phyloP scores from a whole-genome alignment of 2,329 filamentous ascomycete species.

The Botrytis sinoallii region DNA sequence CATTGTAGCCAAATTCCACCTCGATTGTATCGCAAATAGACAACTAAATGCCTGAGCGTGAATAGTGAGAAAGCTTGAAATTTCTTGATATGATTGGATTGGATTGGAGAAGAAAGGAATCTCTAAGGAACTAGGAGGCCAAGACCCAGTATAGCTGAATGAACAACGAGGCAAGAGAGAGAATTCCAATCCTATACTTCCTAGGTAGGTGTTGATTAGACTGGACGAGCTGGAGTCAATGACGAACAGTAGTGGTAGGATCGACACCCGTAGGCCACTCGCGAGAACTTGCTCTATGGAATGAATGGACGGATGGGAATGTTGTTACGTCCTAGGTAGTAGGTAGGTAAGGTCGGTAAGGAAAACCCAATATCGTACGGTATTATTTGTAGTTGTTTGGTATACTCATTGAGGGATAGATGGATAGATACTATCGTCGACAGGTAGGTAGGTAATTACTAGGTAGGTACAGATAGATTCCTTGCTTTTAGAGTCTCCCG shows the following conservation, averaged over 20 bases:
- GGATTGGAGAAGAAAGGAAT: not conserved
- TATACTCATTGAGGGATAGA: not conserved
- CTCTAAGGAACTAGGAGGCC: not conserved
- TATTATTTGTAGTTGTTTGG: not conserved
- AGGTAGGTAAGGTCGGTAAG: not conserved
- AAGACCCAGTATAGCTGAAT: not conserved
- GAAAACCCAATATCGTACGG: not conserved
- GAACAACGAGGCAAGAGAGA: not conserved
- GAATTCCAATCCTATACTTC: too few relatives aligned
- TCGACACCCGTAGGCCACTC: not conserved
- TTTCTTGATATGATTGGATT: not conserved
- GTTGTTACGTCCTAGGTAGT: not conserved
- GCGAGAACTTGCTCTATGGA: not conserved
- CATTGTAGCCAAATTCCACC: not conserved
- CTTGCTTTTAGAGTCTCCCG: not conserved
- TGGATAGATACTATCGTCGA: too few relatives aligned
- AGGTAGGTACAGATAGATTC: not conserved
- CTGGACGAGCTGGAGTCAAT: not conserved
- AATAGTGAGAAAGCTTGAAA: not conserved
- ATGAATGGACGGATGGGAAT: not conserved
- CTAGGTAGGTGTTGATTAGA: not conserved
- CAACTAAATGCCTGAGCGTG: slow-evolving; percentile 6
- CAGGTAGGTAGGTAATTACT: not conserved
- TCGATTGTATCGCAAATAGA: not conserved
- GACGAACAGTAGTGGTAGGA: not conserved